These are phyloP conservation scores for Gentiana straminea DNA, from an alignment of 257 asterid genomes.

Conservation along the genomic window DNA sequence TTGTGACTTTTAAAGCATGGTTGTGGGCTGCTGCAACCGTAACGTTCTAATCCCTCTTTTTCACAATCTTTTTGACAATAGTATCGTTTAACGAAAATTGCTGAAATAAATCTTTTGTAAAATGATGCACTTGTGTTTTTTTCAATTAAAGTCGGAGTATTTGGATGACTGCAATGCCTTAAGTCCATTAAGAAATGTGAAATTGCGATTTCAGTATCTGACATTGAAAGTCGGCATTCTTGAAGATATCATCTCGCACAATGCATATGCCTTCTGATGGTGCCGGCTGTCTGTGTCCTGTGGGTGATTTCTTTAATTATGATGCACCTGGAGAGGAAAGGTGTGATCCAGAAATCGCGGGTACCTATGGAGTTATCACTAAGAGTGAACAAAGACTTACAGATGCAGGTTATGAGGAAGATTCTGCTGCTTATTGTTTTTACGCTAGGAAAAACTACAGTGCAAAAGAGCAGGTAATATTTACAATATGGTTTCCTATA, in stretches of 20 bases:
- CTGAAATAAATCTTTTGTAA: too few relatives aligned
- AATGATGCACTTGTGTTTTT: too few relatives aligned
- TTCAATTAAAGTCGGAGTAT: too few relatives aligned
- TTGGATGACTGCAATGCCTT: too few relatives aligned
- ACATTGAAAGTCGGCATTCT: conserved; percentile 7
- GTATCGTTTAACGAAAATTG: too few relatives aligned
- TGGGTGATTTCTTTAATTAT: conserved; percentile 90
- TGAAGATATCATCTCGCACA: conserved; percentile 85
- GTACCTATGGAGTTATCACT: conserved; percentile 17
- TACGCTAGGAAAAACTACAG: conserved; percentile 61
- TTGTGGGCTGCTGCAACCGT: conserved; percentile 91
- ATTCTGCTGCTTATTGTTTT: conserved; percentile 56
- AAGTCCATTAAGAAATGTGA: neutral
- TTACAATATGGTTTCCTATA: neutral
- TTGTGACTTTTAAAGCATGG: conserved; percentile 60
- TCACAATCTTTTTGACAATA: too few relatives aligned
- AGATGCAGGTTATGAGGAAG: conserved; percentile 69
- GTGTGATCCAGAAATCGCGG: conserved; percentile 12
- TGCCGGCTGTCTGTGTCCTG: conserved; percentile 89
- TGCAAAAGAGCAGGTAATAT: conserved; percentile 74
- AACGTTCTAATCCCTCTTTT: conserved; percentile 15
- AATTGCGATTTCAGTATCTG: neutral
- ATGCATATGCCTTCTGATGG: conserved; percentile 87
- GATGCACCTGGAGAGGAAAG: conserved; percentile 65
- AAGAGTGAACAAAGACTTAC: conserved; percentile 33